Conservation (phyloP, 106 monocot genomes). For the Phalaenopsis equestris region DNA sequence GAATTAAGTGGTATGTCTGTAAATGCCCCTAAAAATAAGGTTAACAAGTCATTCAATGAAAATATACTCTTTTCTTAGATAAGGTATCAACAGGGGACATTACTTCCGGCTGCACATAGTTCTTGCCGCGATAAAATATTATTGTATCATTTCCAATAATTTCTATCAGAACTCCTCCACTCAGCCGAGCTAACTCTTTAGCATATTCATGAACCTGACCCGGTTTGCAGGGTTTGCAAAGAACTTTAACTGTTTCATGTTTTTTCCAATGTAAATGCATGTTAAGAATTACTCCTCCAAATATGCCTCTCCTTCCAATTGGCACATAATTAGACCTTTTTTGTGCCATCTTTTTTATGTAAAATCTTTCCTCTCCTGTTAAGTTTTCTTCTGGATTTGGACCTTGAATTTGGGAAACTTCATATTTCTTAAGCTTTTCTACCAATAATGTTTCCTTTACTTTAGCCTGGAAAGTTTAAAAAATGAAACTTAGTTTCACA, state of each 20-base stretch:
- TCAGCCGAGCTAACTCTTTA: slow-evolving; percentile 72
- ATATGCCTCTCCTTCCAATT: slow-evolving; percentile 78
- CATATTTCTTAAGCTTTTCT: slow-evolving; percentile 83
- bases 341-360: slow-evolving; percentile 95
- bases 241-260: slow-evolving; percentile 95
- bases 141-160: slow-evolving; percentile 81
- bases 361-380: slow-evolving; percentile 84
- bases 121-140: slow-evolving; percentile 86
- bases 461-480: slow-evolving; percentile 51
- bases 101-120: slow-evolving; percentile 86
- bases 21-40: too few species aligned
- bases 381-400: slow-evolving; percentile 53
- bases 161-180: slow-evolving; percentile 84
- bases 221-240: slow-evolving; percentile 94
- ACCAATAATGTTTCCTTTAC: slow-evolving; percentile 65
- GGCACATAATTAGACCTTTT: slow-evolving; percentile 94
- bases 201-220: slow-evolving; percentile 95
- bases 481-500: neutral
- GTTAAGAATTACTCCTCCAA: slow-evolving; percentile 88
- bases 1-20: too few species aligned
- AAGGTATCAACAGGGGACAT: slow-evolving; percentile 96
- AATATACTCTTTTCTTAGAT: slow-evolving; percentile 87
- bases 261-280: slow-evolving; percentile 99
- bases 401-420: slow-evolving; percentile 65
- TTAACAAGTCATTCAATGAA: neutral